A percentile compares a stretch with the other conserved stretches of the same genome.
phyloP scores from a whole-genome alignment of 2,329 filamentous ascomycete genomes.

The Cladosporium phlei region DNA sequence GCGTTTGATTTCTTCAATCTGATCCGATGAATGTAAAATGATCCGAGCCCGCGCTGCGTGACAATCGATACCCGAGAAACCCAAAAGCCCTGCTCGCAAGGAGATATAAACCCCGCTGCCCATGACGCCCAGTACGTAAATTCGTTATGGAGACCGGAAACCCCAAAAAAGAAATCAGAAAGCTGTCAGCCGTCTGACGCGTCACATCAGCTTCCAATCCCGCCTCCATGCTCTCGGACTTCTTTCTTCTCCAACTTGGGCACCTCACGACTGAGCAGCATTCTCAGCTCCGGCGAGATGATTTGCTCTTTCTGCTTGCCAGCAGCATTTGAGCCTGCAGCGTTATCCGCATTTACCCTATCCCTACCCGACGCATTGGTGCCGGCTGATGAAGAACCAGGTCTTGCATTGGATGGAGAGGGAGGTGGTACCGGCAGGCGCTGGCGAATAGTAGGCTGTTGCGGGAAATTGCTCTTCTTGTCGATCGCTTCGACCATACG shows the following conservation, averaged over 20 bases:
- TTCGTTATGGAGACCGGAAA: too few relatives aligned
- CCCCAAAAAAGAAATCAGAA: too few relatives aligned
- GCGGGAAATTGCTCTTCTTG: constrained; percentile 81
- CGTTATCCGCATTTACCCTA: constrained; percentile 32
- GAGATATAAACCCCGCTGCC: too few relatives aligned
- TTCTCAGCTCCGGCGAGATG: constrained; percentile 60
- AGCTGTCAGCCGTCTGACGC: too few relatives aligned
- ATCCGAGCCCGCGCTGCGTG: too few relatives aligned
- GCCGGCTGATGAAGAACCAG: constrained; percentile 3
- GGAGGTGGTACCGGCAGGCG: constrained; percentile 38
- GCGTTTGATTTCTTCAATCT: too few relatives aligned
- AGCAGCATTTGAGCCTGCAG: constrained; percentile 23
- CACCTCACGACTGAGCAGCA: constrained; percentile 57
- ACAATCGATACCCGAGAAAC: too few relatives aligned
- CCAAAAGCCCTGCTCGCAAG: too few relatives aligned
- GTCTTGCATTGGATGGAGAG: constrained; percentile 18
- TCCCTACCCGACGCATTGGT: constrained; percentile 36
- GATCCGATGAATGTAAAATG: too few relatives aligned
- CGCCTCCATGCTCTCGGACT: constrained; percentile 44
- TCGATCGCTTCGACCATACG: constrained; percentile 86
- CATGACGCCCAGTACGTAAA: too few relatives aligned
- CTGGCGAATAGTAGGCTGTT: constrained; percentile 44
- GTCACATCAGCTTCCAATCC: constrained; percentile 21
- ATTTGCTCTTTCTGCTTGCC: constrained; percentile 43
- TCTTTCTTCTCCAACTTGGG: constrained; percentile 45